These are phyloP conservation scores for Prototheca cutis DNA, from an alignment of 163 green algal genomes.

Conservation along the genomic window DNA sequence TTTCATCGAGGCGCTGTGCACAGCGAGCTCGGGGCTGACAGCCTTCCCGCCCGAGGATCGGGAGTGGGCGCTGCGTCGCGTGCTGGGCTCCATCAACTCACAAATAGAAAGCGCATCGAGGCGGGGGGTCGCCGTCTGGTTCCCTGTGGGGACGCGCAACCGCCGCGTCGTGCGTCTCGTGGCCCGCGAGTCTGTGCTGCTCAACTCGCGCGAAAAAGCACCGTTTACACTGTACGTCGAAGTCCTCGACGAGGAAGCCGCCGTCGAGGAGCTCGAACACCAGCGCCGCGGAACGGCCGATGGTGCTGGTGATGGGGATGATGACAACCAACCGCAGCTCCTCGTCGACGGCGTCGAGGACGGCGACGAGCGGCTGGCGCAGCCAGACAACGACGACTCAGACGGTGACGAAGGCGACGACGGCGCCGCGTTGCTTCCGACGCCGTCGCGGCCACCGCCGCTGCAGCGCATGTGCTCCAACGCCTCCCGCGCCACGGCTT, in stretches of 20 bases:
- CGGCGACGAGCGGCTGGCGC: too few species aligned
- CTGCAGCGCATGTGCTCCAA: constrained; percentile 2
- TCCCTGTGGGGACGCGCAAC: constrained; percentile 63
- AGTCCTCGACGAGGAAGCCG: constrained; percentile 49
- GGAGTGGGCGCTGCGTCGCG: constrained; percentile 48
- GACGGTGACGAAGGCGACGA: too few species aligned
- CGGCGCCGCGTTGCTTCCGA: too few species aligned
- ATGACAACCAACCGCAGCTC: too few species aligned
- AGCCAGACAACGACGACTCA: too few species aligned
- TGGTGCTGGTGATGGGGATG: too few species aligned
- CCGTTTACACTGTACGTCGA: constrained; percentile 91
- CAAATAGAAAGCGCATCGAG: constrained; percentile 55
- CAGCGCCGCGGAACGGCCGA: too few species aligned
- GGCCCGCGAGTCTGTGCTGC: constrained; percentile 66
- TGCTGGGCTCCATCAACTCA: constrained; percentile 61
- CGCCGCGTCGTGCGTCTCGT: constrained; percentile 72
- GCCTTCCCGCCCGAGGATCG: constrained; percentile 63
- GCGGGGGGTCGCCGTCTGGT: constrained; percentile 73
- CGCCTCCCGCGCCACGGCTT: background rate
- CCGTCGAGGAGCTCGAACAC: background rate
- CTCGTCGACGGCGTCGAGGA: background rate
- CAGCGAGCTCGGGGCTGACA: constrained; percentile 65
- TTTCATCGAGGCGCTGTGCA: constrained; percentile 88
- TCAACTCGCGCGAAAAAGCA: constrained; percentile 81
- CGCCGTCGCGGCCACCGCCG: background rate